Percentiles rank a stretch among this genome's conserved stretches.
Conservation (phyloP, 2,329 filamentous ascomycete genomes). For the Microcyclospora tardicrescens region DNA sequence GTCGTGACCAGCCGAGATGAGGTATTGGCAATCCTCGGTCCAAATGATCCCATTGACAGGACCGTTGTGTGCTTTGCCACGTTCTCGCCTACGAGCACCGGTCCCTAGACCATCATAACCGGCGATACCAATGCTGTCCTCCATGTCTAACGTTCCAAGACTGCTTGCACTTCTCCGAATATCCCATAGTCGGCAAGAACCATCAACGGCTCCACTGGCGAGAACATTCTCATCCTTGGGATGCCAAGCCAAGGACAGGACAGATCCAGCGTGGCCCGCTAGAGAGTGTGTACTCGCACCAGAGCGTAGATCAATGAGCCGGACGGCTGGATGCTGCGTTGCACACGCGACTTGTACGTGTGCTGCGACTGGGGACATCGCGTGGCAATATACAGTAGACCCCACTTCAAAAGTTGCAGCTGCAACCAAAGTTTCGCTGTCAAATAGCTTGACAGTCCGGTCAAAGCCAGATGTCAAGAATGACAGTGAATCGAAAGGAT, state of each 20-base stretch:
- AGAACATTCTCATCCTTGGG: conserved; percentile 67
- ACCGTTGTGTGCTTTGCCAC: conserved; percentile 55
- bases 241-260: conserved; percentile 62
- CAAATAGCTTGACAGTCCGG: conserved; percentile 62
- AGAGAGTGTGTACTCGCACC: conserved; percentile 50
- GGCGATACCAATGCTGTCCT: conserved; percentile 62
- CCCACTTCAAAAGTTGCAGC: conserved; percentile 57
- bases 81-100: conserved; percentile 28
- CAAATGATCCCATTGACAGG: conserved; percentile 76
- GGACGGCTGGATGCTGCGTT: conserved; percentile 71
- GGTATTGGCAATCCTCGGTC: conserved; percentile 64
- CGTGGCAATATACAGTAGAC: conserved; percentile 62
- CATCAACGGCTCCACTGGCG: conserved; percentile 74
- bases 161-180: conserved; percentile 65
- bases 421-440: conserved; percentile 46
- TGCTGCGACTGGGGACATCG: conserved; percentile 58
- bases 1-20: conserved; percentile 75
- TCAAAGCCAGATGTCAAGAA: conserved; percentile 71
- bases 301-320: conserved; percentile 75
- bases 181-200: conserved; percentile 76
- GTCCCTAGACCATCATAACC: conserved; percentile 32
- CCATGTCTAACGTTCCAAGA: conserved; percentile 67
- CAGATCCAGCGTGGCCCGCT: conserved; percentile 37
- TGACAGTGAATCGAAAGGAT: conserved; percentile 61
- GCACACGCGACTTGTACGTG: conserved; percentile 76